Base-by-base conservation (phyloP, 768 basidiomycete species). In the Xerocomus brunneocitrinus region DNA sequence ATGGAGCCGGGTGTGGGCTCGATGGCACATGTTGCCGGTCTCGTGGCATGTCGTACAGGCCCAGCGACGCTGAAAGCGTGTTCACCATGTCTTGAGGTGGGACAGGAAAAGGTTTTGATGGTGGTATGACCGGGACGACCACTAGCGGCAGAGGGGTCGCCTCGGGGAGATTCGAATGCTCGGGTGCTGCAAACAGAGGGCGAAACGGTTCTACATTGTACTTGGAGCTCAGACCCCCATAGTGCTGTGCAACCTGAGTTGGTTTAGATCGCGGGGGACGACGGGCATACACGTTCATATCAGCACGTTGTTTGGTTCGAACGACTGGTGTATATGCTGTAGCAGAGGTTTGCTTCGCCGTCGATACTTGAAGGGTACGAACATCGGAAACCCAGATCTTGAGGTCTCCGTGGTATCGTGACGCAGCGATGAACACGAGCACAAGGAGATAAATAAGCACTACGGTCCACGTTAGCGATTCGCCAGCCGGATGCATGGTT, bases 371-470 rank as follows among this genome's bases (percentile, higher is more conserved):
- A 71, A 78, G 71, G 31, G 72, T 67, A 47, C 76, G 76, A 27
- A 83, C 74, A 53, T 71, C 70, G 39, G 74, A 71, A 25, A 72
- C 64, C 83, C 85, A 87, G 32, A 87, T 70, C 5, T 66, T 65
- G 22, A 73, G 66, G 58, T 82, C 79, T 12, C 76, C 71, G 48
- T 67, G 70, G 42, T 74, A 62, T 55, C 74, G 72, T 16, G 76
- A 68, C 42, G 79, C 58, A 42, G 76, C 71, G 9, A 75, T 67
- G n/a, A 76, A 62, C 22, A 78, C 62, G 50, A 87, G 66, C 12
- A 75, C 60, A n/a, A 73, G 61, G 48, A 85, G 71, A 65, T 88
- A 88, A n/a, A 71, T 54, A 43, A 87, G 63, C 48, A 87, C 86
- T 89, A 53, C 5, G 36, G 36, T 51, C 10, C 44, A 49, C 40